A percentile compares a stretch with the other conserved stretches of the same genome.
These are phyloP conservation scores for Begonia masoniana DNA, from an alignment of 306 rosid species.

Conservation along the genomic window DNA sequence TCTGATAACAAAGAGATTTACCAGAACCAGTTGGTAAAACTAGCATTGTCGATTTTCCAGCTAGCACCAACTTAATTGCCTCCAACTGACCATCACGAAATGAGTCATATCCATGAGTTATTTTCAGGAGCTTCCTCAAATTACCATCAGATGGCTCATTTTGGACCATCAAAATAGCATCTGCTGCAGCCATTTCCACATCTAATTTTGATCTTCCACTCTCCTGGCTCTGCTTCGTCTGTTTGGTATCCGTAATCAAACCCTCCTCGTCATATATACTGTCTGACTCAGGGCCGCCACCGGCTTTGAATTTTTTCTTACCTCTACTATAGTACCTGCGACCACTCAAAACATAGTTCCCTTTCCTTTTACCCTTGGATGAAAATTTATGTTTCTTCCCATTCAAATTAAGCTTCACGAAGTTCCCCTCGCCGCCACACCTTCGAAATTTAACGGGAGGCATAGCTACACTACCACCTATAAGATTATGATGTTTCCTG, in stretches of 20 bases:
- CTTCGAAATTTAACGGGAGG: conserved; percentile 35
- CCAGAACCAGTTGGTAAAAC: conserved; percentile 93
- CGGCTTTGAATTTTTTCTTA: conserved; percentile 19
- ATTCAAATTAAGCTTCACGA: conserved; percentile 53
- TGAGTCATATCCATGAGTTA: conserved; percentile 50
- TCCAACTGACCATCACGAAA: conserved; percentile 84
- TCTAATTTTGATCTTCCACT: conserved; percentile 23
- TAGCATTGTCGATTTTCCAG: conserved; percentile 60
- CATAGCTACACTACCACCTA: conserved; percentile 38
- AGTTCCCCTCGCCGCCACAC: conserved; percentile 51
- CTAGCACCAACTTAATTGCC: conserved; percentile 62
- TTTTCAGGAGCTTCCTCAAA: conserved; percentile 42
- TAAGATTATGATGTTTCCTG: conserved; percentile 38
- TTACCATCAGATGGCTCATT: conserved; percentile 53
- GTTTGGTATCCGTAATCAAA: conserved; percentile 16
- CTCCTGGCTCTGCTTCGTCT: conserved; percentile 20
- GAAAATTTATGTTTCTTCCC: conserved; percentile 42
- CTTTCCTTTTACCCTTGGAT: conserved; percentile 28
- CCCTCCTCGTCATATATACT: conserved; percentile 27
- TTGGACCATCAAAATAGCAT: conserved; percentile 28
- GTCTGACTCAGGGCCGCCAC: conserved; percentile 15
- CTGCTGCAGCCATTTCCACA: conserved; percentile 17
- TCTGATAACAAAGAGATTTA: conserved; percentile 88
- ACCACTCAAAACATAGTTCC: conserved; percentile 13
- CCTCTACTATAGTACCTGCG: conserved; percentile 25